phyloP scores from a whole-genome alignment of 371 early-diverging fungal genomes.

The Furculomyces boomerangus region DNA sequence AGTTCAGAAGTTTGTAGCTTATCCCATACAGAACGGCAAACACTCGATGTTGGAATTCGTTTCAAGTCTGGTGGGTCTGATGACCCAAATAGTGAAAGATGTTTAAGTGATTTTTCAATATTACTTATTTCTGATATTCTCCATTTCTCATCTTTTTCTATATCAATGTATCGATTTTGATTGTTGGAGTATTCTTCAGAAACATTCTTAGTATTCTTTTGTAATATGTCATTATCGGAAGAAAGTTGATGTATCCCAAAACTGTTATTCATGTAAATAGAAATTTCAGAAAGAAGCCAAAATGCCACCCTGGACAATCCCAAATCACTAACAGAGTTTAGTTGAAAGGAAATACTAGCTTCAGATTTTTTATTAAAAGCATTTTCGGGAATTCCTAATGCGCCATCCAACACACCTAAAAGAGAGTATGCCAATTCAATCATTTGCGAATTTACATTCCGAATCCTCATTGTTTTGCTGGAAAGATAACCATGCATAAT shows the following conservation, averaged over 20 bases:
- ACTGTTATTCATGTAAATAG: no score
- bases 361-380: slow-evolving; percentile 6
- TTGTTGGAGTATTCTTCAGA: no score
- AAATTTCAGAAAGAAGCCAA: not conserved
- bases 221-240: no score
- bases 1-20: slow-evolving; percentile 6
- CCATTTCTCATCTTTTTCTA: no score
- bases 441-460: not conserved
- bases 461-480: not conserved
- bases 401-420: not conserved
- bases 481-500: not conserved
- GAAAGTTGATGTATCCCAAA: no score
- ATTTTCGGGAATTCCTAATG: slow-evolving; percentile 2
- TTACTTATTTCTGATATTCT: no score
- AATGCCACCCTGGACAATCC: not conserved
- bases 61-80: slow-evolving; percentile 10
- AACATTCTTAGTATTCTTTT: no score
- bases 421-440: not conserved
- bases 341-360: slow-evolving; percentile 3
- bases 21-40: slow-evolving; percentile 19
- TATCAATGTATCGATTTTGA: no score
- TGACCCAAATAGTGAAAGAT: not conserved
- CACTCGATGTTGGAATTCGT: slow-evolving; percentile 15
- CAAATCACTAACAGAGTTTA: not conserved
- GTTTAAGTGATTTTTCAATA: not conserved